Evolutionary conservation across 176 grass and related monocot species (phyloP), one percentile per base, ranked within the genome.

Genomic region (Echinochloa phyllopogon): DNA sequence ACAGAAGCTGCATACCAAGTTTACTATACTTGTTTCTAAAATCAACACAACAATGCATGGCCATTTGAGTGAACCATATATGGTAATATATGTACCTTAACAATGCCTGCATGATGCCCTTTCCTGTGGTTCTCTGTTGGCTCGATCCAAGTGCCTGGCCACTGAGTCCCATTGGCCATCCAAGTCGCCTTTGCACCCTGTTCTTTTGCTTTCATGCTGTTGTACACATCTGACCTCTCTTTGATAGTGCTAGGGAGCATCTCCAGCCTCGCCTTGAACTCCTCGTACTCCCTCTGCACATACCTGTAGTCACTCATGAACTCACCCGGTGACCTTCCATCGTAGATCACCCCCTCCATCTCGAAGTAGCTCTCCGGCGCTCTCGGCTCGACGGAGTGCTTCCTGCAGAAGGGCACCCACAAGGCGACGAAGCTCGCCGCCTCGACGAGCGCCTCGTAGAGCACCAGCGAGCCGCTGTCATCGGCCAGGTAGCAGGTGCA

Each of bases 351-450:
- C 2, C 17, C 59, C 45, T 56, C 36, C 3, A 5, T 8, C 13
- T 56, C n/a, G 17, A 84, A 84, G 20, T 67, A 84, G 20, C 18
- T 76, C 5, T 84, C 72, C 3, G 82, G 82, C 11, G 70, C 72
- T 2, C 82, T 65, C 17, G 71, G 58, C 60, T 76, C 59, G 20
- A 84, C 20, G 59, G 21, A 3, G 6, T 76, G 38, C 59, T 84
- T 84, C 14, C 60, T 43, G 44, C 82, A 84, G 47, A 84, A 84
- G 3, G 82, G 82, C 16, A 67, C 72, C 82, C 82, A 84, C 5
- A 84, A 15, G 2, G 29, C n/a, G 5, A 72, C 82, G 41, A 84
- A 66, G 14, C 25, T 67, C 1, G n/a, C 72, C 0, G 48, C 45
- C 45, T 84, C 60, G 3, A 33, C 60, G 47, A 84, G 11, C 8